Conservation (phyloP, 1,284 basidiomycete genomes). For the Baeospora myosura region DNA sequence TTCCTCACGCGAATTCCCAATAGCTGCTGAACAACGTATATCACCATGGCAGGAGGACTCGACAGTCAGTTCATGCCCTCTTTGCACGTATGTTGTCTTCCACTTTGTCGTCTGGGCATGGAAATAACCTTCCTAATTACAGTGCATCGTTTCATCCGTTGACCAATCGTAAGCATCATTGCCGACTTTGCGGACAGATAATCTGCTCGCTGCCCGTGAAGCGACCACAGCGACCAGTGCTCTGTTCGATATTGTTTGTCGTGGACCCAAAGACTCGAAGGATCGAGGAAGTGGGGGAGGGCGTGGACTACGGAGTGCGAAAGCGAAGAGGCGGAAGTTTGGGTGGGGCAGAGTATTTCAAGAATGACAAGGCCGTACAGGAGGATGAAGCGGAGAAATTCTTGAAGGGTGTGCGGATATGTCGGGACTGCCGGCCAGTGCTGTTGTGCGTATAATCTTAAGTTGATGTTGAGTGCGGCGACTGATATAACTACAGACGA, state of each 20-base stretch:
- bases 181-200: conserved; percentile 88
- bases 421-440: conserved; percentile 71
- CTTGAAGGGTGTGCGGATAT: conserved; percentile 78
- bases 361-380: conserved; percentile 31
- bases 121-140: too few species aligned
- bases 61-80: conserved; percentile 68
- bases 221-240: conserved; percentile 55
- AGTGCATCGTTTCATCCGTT: conserved; percentile 82
- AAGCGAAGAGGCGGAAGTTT: conserved; percentile 30
- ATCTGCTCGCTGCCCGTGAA: conserved; percentile 88
- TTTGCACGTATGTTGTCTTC: conserved; percentile 72
- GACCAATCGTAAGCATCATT: conserved; percentile 94
- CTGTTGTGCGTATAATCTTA: conserved; percentile 53
- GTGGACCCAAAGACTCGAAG: conserved; percentile 67
- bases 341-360: conserved; percentile 20
- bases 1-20: conserved; percentile 10
- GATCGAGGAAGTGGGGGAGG: conserved; percentile 82
- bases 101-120: too few species aligned
- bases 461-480: conserved; percentile 8
- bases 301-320: conserved; percentile 78
- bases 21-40: conserved; percentile 84
- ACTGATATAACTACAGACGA: conserved; percentile 38
- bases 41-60: conserved; percentile 93
- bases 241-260: conserved; percentile 75
- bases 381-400: conserved; percentile 66